Evolutionary conservation across 192 early-diverging fungal genomes (phyloP).

Genomic region (Entophlyctis helioformis): DNA sequence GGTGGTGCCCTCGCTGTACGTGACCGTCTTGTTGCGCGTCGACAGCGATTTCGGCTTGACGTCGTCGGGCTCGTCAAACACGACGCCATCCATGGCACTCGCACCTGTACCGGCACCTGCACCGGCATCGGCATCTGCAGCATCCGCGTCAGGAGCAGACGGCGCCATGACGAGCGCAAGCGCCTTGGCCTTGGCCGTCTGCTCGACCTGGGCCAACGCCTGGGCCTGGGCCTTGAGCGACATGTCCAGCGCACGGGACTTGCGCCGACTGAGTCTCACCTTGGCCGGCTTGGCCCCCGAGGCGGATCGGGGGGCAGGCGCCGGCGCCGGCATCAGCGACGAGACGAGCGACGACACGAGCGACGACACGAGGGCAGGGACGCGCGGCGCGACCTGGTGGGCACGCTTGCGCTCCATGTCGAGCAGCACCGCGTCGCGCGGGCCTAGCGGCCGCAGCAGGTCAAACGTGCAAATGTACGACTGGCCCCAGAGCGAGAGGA

Average conservation of each 20-base stretch:
- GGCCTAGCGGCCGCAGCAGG: slow-evolving; percentile 44
- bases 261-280: too few species aligned
- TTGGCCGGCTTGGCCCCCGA: too few species aligned
- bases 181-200: too few species aligned
- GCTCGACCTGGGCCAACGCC: too few species aligned
- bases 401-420: slow-evolving; percentile 44
- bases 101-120: too few species aligned
- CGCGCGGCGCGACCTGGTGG: background rate
- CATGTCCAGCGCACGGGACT: too few species aligned
- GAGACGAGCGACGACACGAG: too few species aligned
- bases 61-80: slow-evolving; percentile 3
- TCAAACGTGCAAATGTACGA: slow-evolving; percentile 66
- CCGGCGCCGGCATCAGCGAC: too few species aligned
- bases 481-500: slow-evolving; percentile 56
- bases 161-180: too few species aligned
- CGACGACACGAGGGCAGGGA: background rate
- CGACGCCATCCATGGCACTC: slow-evolving; percentile 2
- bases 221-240: too few species aligned
- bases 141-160: too few species aligned
- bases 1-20: slow-evolving; percentile 25
- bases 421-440: slow-evolving; percentile 37
- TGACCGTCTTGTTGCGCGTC: background rate
- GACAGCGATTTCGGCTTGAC: slow-evolving; percentile 13
- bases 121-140: background rate
- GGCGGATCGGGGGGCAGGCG: too few species aligned